Evolutionary conservation across 371 early-diverging fungal species (phyloP).

Genomic region (Rhizopus stolonifer): DNA sequence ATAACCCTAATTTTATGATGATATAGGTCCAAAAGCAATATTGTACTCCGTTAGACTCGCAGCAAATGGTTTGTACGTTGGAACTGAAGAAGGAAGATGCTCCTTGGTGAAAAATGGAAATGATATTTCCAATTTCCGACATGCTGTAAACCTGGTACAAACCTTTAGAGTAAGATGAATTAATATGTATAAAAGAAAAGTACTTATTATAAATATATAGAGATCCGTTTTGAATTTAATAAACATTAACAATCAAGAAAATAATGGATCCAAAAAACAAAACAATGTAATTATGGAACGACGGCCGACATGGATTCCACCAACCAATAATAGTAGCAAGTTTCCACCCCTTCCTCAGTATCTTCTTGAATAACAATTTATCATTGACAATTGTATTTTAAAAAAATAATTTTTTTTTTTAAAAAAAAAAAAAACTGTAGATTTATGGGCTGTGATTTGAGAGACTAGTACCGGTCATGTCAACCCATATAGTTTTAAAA

Average conservation of each 20-base stretch:
- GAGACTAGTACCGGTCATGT: too few relatives aligned
- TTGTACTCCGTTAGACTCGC: conserved; percentile 8
- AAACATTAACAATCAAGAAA: conserved; percentile 6
- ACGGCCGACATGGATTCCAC: conserved; percentile 12
- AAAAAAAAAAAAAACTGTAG: conserved; percentile 6
- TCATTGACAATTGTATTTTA: conserved; percentile 8
- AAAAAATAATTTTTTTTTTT: too few relatives aligned
- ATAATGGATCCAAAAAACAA: conserved; percentile 2
- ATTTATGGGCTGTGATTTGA: too few relatives aligned
- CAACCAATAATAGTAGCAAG: not conserved
- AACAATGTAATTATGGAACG: conserved; percentile 4
- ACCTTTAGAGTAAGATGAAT: conserved; percentile 9
- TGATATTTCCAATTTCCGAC: conserved; percentile 6
- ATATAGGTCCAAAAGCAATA: conserved; percentile 6
- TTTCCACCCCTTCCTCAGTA: conserved; percentile 8
- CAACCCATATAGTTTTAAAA: too few relatives aligned
- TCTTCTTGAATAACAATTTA: conserved; percentile 5
- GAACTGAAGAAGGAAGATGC: conserved; percentile 7
- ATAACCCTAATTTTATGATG: conserved; percentile 7
- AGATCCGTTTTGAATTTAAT: conserved; percentile 9
- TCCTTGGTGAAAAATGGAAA: conserved; percentile 5
- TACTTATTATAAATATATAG: conserved; percentile 11
- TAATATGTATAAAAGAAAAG: conserved; percentile 8
- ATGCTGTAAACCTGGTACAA: conserved; percentile 4
- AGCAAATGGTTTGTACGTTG: conserved; percentile 10